A percentile compares a stretch with the other conserved stretches of the same genome.
phyloP scores from a whole-genome alignment of 73 alveolate genomes.

The Paramecium octaurelia region DNA sequence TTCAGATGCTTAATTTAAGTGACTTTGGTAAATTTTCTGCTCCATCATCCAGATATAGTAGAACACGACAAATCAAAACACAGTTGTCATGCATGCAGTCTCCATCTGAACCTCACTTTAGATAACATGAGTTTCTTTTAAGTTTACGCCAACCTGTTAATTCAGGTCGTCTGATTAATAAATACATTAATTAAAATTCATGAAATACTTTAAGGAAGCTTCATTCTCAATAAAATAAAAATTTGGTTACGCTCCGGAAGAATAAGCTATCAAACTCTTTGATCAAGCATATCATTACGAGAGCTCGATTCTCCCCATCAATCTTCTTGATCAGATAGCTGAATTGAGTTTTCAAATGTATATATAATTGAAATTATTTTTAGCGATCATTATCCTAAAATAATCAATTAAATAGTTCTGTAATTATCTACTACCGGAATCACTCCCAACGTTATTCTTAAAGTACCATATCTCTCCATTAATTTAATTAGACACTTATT shows the following conservation, averaged over 20 bases:
- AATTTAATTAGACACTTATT: not conserved
- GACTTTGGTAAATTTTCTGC: not conserved
- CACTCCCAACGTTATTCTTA: not conserved
- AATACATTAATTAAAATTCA: not conserved
- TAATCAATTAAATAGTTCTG: not conserved
- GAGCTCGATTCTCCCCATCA: not conserved
- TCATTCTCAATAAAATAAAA: conserved; percentile 16
- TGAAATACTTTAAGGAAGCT: not conserved
- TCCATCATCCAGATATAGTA: not conserved
- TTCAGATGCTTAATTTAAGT: not conserved
- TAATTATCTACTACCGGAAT: not conserved
- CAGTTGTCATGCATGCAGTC: not conserved
- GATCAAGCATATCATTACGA: conserved; percentile 17
- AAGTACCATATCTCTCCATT: not conserved
- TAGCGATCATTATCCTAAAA: not conserved
- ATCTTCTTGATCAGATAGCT: not conserved
- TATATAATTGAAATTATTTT: not conserved
- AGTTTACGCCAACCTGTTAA: not conserved
- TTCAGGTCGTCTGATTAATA: not conserved
- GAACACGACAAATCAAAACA: not conserved
- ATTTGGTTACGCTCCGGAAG: not conserved
- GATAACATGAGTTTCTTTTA: not conserved
- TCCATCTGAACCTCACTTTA: not conserved
- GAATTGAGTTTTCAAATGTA: conserved; percentile 34
- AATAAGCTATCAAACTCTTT: not conserved